A percentile compares a stretch with the other conserved stretches of the same genome.
Evolutionary conservation across 2,329 filamentous ascomycete species (phyloP).

Genomic region (Aureobasidium sp.): DNA sequence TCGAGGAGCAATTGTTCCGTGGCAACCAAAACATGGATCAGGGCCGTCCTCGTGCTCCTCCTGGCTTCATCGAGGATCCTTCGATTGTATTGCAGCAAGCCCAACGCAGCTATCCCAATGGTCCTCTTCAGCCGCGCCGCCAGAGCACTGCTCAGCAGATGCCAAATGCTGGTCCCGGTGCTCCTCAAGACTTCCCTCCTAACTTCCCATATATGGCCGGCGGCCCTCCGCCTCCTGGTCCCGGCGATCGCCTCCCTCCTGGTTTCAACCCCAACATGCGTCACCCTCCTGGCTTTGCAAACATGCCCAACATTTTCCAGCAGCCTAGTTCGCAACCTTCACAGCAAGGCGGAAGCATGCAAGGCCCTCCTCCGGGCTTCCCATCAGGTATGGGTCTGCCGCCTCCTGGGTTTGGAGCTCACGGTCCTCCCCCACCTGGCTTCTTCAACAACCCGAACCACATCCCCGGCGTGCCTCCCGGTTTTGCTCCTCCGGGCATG

Average conservation of each 20-base stretch:
- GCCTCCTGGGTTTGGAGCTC: neutral
- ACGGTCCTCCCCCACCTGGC: conserved; percentile 9
- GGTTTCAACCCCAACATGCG: conserved; percentile 25
- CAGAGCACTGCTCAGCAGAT: conserved; percentile 14
- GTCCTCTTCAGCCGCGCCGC: conserved; percentile 18
- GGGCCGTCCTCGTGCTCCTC: conserved; percentile 20
- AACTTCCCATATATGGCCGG: neutral
- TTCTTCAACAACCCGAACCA: conserved; percentile 8
- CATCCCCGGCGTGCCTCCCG: conserved; percentile 2
- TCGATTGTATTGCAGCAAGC: conserved; percentile 22
- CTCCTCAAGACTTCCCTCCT: conserved; percentile 10
- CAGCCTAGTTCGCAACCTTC: conserved; percentile 16
- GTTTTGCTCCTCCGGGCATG: conserved; percentile 1
- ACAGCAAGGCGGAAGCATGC: conserved; percentile 4
- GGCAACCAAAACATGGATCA: conserved; percentile 11
- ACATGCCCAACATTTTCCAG: conserved; percentile 23
- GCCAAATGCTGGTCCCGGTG: conserved; percentile 8
- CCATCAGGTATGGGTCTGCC: conserved; percentile 5
- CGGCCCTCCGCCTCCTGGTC: conserved; percentile 8
- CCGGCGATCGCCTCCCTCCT: conserved; percentile 11
- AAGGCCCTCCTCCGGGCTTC: conserved; percentile 3
- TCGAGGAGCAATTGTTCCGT: conserved; percentile 26
- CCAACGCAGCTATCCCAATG: conserved; percentile 21
- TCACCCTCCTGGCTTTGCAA: conserved; percentile 24
- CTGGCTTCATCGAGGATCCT: conserved; percentile 26